Conservation (phyloP, 371 early-diverging fungal species). For the Apophysomyces trapeziformis region DNA sequence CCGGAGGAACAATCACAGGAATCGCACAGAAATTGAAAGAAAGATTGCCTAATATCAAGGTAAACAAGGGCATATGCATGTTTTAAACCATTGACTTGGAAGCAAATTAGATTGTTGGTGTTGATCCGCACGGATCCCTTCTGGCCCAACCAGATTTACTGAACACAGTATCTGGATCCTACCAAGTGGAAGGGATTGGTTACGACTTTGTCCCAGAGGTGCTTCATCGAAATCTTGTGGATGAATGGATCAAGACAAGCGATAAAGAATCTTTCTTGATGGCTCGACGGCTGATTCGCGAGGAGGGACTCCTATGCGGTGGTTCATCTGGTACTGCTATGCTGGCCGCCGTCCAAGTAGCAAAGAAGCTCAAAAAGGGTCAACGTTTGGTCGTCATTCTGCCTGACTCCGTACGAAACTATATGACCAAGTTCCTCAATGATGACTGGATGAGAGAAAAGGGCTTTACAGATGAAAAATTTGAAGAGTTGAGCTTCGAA, state of each 20-base stretch:
- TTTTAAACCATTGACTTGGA: not conserved
- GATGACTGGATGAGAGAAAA: slow-evolving; percentile 94
- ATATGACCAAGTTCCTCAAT: slow-evolving; percentile 96
- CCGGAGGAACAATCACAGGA: slow-evolving; percentile 98
- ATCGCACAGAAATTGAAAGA: slow-evolving; percentile 93
- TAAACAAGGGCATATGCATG: slow-evolving; percentile 27
- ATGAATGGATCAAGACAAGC: slow-evolving; percentile 92
- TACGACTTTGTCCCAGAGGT: slow-evolving; percentile 97
- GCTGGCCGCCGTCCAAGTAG: slow-evolving; percentile 74
- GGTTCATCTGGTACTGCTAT: slow-evolving; percentile 96
- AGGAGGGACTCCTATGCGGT: slow-evolving; percentile 94
- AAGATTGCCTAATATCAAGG: slow-evolving; percentile 80
- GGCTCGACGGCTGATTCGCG: slow-evolving; percentile 94
- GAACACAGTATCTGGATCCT: slow-evolving; percentile 61
- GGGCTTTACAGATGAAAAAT: slow-evolving; percentile 69
- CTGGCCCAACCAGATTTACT: slow-evolving; percentile 89
- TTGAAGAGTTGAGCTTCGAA: slow-evolving; percentile 48
- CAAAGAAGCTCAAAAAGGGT: slow-evolving; percentile 82
- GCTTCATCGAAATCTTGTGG: slow-evolving; percentile 81
- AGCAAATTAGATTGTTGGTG: slow-evolving; percentile 76
- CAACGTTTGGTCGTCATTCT: slow-evolving; percentile 92
- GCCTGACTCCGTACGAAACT: slow-evolving; percentile 97
- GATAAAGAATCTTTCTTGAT: slow-evolving; percentile 94
- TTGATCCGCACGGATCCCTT: slow-evolving; percentile 95
- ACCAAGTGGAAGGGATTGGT: slow-evolving; percentile 96